Conservation (phyloP, 169 alveolate genomes). For the Cryptosporidium bovis region DNA sequence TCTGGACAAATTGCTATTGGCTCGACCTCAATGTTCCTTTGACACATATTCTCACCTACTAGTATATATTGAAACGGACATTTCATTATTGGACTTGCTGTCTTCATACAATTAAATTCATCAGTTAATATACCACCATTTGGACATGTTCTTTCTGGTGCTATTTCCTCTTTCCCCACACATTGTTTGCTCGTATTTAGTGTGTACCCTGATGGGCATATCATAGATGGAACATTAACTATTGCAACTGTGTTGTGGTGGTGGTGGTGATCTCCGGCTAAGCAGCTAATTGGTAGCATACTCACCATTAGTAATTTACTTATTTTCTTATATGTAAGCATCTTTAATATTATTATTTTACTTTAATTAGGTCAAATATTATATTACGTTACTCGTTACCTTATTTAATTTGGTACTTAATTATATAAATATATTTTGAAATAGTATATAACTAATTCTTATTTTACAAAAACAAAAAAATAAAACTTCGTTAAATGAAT, state of each 20-base stretch:
- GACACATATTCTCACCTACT: constrained; percentile 71
- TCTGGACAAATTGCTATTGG: constrained; percentile 56
- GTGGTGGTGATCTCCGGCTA: constrained; percentile 29
- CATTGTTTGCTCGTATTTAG: constrained; percentile 41
- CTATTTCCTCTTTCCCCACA: constrained; percentile 31
- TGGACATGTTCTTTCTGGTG: constrained; percentile 39
- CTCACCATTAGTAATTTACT: constrained; percentile 1
- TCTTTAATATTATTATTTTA: neutral
- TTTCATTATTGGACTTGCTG: constrained; percentile 55
- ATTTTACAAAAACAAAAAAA: neutral
- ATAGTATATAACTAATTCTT: neutral
- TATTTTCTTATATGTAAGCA: constrained; percentile 3
- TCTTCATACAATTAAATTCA: constrained; percentile 46
- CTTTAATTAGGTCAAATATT: no score
- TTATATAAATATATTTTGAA: neutral
- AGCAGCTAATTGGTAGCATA: constrained; percentile 42
- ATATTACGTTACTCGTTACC: neutral
- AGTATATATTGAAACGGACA: constrained; percentile 50
- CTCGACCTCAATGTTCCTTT: constrained; percentile 27
- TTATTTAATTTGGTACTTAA: neutral
- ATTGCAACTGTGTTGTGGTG: constrained; percentile 50
- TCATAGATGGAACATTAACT: constrained; percentile 51
- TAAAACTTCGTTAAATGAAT: neutral
- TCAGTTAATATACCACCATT: constrained; percentile 40
- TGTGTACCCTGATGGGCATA: constrained; percentile 59